A percentile compares a stretch with the other conserved stretches of the same genome.
phyloP scores from a whole-genome alignment of 495 filamentous ascomycete species.

The Penicillium cataractarum region DNA sequence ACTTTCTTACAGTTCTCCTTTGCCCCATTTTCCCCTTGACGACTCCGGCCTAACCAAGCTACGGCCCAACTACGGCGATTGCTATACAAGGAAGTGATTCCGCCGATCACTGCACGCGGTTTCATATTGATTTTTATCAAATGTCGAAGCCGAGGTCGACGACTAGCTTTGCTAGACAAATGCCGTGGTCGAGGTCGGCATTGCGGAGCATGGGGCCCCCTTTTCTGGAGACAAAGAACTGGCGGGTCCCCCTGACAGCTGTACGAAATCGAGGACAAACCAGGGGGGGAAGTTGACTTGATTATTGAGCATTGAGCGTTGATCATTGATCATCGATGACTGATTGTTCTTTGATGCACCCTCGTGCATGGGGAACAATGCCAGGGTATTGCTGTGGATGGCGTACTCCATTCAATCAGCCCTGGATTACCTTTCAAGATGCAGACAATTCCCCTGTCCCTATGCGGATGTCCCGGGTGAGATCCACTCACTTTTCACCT shows the following conservation, averaged over 20 bases:
- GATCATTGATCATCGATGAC: background rate
- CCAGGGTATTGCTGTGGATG: background rate
- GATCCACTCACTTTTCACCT: background rate
- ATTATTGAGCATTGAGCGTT: no score
- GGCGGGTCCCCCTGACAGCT: constrained; percentile 20
- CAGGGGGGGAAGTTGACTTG: constrained; percentile 6
- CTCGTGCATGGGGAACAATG: background rate
- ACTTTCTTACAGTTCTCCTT: background rate
- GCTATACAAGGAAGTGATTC: constrained; percentile 26
- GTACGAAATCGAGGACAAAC: constrained; percentile 17
- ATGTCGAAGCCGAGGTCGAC: background rate
- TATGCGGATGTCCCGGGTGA: background rate
- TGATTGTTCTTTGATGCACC: background rate
- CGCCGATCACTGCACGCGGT: constrained; percentile 17
- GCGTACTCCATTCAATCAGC: background rate
- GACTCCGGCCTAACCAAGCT: constrained; percentile 12
- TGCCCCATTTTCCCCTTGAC: background rate
- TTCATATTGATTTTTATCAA: constrained; percentile 3
- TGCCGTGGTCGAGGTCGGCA: background rate
- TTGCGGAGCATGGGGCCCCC: constrained; percentile 4
- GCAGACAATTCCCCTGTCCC: background rate
- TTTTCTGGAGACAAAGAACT: constrained; percentile 26
- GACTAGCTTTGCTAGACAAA: background rate
- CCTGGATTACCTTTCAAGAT: background rate
- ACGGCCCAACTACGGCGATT: constrained; percentile 16